phyloP scores from a whole-genome alignment of 164 flowering plant genomes.

The Platanus orientalis region DNA sequence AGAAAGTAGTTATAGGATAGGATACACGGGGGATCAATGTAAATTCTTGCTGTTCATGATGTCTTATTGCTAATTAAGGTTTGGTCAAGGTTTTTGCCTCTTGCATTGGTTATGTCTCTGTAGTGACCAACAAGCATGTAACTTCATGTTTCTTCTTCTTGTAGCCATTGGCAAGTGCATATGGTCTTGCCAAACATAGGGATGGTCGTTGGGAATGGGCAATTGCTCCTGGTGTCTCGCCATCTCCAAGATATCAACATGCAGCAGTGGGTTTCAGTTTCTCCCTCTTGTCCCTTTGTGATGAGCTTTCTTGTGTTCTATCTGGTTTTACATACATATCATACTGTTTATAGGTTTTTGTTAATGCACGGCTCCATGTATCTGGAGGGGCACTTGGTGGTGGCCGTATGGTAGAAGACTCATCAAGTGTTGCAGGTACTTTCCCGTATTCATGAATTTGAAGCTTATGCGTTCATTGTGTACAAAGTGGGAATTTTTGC shows the following conservation, averaged over 20 bases:
- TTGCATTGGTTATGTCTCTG: neutral
- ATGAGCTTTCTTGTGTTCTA: conserved; percentile 3
- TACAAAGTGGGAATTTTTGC: too few relatives aligned
- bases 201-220: conserved; percentile 99
- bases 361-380: conserved; percentile 98
- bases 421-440: conserved; percentile 94
- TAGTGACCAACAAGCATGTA: neutral
- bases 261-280: conserved; percentile 73
- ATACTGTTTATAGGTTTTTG: conserved; percentile 67
- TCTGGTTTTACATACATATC: neutral
- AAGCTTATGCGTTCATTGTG: neutral
- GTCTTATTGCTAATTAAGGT: neutral
- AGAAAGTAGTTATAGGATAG: too few relatives aligned
- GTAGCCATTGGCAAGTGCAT: conserved; percentile 96
- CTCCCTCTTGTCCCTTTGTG: neutral
- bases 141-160: neutral
- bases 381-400: conserved; percentile 99
- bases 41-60: too few relatives aligned
- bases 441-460: neutral
- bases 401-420: conserved; percentile 98
- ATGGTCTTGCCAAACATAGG: conserved; percentile 98
- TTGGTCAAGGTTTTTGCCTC: neutral
- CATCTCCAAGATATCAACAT: conserved; percentile 99
- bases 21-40: too few relatives aligned
- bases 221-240: conserved; percentile 99